Base-by-base conservation (phyloP, 2,329 filamentous ascomycete genomes). In the Pestalotiopsis sp. region DNA sequence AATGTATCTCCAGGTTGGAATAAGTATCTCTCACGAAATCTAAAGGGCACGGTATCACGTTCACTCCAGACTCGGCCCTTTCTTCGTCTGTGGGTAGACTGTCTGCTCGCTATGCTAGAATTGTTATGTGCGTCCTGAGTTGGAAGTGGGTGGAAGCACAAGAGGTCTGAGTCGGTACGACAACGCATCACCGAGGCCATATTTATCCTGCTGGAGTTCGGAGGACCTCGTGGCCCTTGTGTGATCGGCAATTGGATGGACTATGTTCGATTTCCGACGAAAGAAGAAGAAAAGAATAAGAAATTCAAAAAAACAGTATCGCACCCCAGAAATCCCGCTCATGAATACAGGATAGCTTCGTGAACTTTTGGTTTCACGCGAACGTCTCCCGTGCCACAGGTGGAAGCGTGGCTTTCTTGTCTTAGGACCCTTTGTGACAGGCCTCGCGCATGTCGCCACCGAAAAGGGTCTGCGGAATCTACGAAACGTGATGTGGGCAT, bases 1-100 rank as follows among this genome's bases (percentile, higher is more conserved):
- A 9, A 23, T 62, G 59, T 25, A 62, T 20, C 17, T 65, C 38
- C 31, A 65, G 62, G 62, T 65, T 65, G 39, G 62, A 65, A 65
- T 65, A 65, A 65, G 62, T 65, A 65, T n/a, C 17, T 62, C 13
- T 39, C 17, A 62, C 59, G 31, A 39, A 14, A 39, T 5, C 2
- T 7, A 20, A 17, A 36, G 14, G 25, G 31, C 59, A 41, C 14
- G 31, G 31, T 39, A 62, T 39, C 17, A 12, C 27, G 31, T 14
- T 3, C n/a, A 20, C n/a, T 36, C 31, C 17, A 62, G 25, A 20
- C 59, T 20, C 25, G 13, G 58, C 13, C 31, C n/a, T 20, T 39
- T 39, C n/a, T 36, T n/a, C 17, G 17, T n/a, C 45, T 11, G 17
- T 23, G 17, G 20, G 17, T 52, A n/a, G 45, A 52, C 45, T 52